phyloP scores from a whole-genome alignment of 139 green algal species.

The Volvox africanus region DNA sequence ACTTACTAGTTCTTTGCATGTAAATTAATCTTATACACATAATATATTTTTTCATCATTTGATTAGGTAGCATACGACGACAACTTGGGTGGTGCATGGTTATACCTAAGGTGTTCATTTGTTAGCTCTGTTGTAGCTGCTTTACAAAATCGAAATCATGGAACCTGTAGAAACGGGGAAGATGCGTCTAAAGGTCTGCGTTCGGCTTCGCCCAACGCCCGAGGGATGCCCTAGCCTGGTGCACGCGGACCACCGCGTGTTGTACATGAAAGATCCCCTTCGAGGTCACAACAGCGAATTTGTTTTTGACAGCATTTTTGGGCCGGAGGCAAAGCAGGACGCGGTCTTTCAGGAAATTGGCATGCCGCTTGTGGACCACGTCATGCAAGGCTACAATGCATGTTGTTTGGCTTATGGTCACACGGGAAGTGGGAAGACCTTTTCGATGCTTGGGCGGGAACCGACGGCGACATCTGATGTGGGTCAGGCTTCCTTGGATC shows the following conservation, averaged over 20 bases:
- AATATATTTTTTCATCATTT: not conserved
- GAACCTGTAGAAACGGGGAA: not conserved
- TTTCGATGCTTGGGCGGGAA: constrained; percentile 51
- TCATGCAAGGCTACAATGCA: constrained; percentile 67
- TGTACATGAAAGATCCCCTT: constrained; percentile 47
- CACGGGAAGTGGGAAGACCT: constrained; percentile 71
- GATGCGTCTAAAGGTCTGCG: constrained; percentile 44
- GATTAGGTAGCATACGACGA: no score
- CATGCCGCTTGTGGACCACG: constrained; percentile 52
- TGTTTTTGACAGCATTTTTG: constrained; percentile 59
- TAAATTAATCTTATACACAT: not conserved
- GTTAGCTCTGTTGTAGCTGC: not conserved
- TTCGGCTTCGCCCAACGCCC: constrained; percentile 34
- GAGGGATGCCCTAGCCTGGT: constrained; percentile 1
- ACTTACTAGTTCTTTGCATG: not conserved
- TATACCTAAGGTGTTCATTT: not conserved
- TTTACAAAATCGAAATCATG: not conserved
- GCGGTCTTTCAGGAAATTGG: constrained; percentile 49
- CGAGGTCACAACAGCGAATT: constrained; percentile 55
- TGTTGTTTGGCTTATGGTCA: constrained; percentile 74
- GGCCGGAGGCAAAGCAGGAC: constrained; percentile 26
- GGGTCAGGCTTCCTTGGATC: not conserved
- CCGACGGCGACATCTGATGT: not conserved
- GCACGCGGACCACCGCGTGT: constrained; percentile 37
- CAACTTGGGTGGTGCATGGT: not conserved